Evolutionary conservation across 345 rosid genomes (phyloP).

Genomic region (Gossypium anomalum): DNA sequence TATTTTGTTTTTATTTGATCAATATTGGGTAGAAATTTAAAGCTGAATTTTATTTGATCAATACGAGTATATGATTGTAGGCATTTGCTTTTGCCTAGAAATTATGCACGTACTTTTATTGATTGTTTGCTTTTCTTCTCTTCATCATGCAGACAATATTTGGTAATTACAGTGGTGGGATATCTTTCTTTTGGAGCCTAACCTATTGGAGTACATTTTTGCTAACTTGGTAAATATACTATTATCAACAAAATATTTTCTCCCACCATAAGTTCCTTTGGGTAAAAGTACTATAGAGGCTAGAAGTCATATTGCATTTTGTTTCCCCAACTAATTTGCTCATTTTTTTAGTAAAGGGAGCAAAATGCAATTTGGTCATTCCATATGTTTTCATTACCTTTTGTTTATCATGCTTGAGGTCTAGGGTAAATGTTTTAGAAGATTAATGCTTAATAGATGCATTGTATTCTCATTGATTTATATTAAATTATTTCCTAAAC

Average conservation of each 20-base stretch:
- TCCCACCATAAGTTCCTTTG: background rate
- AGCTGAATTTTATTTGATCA: background rate
- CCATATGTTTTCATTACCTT: background rate
- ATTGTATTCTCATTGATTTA: conserved; percentile 31
- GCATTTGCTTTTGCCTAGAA: background rate
- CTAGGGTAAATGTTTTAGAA: background rate
- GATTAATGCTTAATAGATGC: conserved; percentile 17
- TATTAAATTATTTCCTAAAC: conserved; percentile 41
- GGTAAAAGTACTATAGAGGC: no score
- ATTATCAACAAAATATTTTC: background rate
- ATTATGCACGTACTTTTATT: background rate
- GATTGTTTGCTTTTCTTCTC: conserved; percentile 8
- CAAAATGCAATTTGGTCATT: no score
- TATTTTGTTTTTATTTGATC: no score
- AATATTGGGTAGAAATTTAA: no score
- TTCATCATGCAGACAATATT: conserved; percentile 29
- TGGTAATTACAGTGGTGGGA: conserved; percentile 25
- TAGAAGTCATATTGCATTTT: no score
- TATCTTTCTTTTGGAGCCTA: conserved; percentile 72
- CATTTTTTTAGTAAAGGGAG: no score
- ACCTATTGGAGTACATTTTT: conserved; percentile 79
- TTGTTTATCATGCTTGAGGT: background rate
- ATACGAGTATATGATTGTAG: background rate
- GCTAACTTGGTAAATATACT: conserved; percentile 59
- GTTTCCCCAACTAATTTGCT: no score